Percentiles rank a stretch among this genome's conserved stretches.
These are phyloP conservation scores for Euphorbia peplus DNA, from an alignment of 345 rosid species.

Conservation along the genomic window DNA sequence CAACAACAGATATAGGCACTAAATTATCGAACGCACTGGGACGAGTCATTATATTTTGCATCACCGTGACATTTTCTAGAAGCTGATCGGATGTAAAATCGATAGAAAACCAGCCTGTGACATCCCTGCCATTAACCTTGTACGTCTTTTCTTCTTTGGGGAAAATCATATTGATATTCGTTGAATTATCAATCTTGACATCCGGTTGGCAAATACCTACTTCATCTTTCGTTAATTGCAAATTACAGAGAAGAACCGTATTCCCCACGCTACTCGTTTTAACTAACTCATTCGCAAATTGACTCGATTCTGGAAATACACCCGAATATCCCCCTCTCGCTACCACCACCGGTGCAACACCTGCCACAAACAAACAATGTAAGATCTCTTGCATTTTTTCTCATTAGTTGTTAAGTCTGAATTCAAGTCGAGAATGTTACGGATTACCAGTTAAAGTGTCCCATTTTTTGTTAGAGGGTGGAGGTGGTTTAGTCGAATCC, in stretches of 20 bases:
- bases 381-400: too few species aligned
- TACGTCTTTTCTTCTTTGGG: conserved; percentile 41
- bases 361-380: conserved; percentile 29
- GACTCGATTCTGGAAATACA: conserved; percentile 64
- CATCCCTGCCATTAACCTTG: conserved; percentile 50
- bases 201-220: conserved; percentile 62
- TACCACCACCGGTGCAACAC: conserved; percentile 51
- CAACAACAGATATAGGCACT: conserved; percentile 39
- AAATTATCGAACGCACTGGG: conserved; percentile 48
- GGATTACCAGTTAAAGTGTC: conserved; percentile 47
- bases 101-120: conserved; percentile 61
- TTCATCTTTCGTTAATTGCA: conserved; percentile 68
- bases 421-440: neutral
- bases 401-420: neutral
- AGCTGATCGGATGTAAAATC: conserved; percentile 43
- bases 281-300: conserved; percentile 42
- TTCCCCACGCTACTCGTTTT: conserved; percentile 30
- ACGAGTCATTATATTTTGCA: conserved; percentile 52
- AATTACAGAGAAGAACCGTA: conserved; percentile 52
- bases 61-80: conserved; percentile 45
- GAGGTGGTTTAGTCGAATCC: conserved; percentile 27
- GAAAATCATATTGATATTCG: conserved; percentile 35
- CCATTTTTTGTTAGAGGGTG: conserved; percentile 45
- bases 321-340: conserved; percentile 91
- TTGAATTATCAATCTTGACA: conserved; percentile 54